Base-by-base conservation (phyloP, 352 stramenopile genomes). In the Globisporangium acanthophoron region DNA sequence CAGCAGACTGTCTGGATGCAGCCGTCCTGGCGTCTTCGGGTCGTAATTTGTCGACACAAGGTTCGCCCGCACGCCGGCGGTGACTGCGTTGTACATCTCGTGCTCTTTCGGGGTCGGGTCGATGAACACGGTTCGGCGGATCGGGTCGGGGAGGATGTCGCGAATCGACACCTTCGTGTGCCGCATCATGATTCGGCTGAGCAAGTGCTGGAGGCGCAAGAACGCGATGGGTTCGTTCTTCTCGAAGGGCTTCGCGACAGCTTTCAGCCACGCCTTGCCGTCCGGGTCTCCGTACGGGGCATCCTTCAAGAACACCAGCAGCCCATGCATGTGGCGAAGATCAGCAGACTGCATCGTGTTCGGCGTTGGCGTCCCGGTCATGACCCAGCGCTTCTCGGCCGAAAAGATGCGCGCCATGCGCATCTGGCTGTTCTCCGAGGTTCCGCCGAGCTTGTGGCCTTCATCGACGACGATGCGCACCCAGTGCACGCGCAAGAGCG, bases 341-440 rank as follows among this genome's bases (percentile, higher is more conserved):
- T 93, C 93, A 1, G 73, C 66, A n/a, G 73, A 88, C 57, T 96
- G 77, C 18, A 93, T 74, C 0, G 80, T 88, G 58, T 96, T 95
- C 40, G 90, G 87, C 12, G 95, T 98, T 16, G 96, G 96, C 18
- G 96, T 99, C 49, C 96, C 96, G 3, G 94, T 99, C 95, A 99
- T 98, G n/a, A 97, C 86, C 96, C 96, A 99, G 16, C 92, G 74
- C 55, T 89, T 84, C 54, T 97, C 77, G 1, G 88, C 86, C 41
- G 71, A 84, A 7, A 98, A 61, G 24, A 91, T 52, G 27, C 82
- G 67, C 8, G 96, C 88, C 60, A 97, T 88, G 9, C 83, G 63
- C 65, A 94, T 94, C 21, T 94, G 73, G 55, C 85, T 76, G 3
- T 74, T 81, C 44, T 75, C 65, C 21, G 71, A 74, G 33, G 75